Base-by-base conservation (phyloP, 257 asterid species). In the Solanum lycopersicoides region DNA sequence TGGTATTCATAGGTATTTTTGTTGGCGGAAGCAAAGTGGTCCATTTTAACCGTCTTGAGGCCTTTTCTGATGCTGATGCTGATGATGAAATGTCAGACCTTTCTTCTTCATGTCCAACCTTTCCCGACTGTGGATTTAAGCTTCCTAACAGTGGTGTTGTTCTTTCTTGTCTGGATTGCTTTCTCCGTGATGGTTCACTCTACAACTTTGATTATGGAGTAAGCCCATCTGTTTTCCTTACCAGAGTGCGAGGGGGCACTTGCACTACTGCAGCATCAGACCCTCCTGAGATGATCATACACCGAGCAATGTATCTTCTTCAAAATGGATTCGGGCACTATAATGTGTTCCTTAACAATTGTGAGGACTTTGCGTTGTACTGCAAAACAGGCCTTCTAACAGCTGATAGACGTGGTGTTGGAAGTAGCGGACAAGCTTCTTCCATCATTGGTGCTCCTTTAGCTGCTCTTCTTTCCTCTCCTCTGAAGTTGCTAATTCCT, bases 11-110 rank as follows among this genome's bases (percentile, higher is more conserved):
- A 97, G 98, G 98, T 45, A 94, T 97, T 91, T 97, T 87, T 88
- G 98, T 95, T 82, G 99, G 99, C 53, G 93, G 98, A 63, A 92
- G 94, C 94, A 97, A 97, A 90, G 98, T 97, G 71, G 98, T 95
- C 85, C 98, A 95, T 89, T 97, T 97, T 39, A 93, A 96, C 86
- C 96, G 94, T 20, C 89, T 89, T 37, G 88, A 83, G 45, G 50
- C 90, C 82, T 86, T 94, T 71, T 65, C 90, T n/a, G 79, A 86
- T 23, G 59, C 94, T 89, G 89, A 68, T 88, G 89, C 72, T 15
- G 91, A 85, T 11, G 90, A 85, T 16, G 91, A 89, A 79, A 80
- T 83, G 45, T 87, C 90, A 86, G 60, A 79, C 83, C 89, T 35
- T 8, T 82, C 91, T 47, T 88, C 89, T 11, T 89, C 92, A 56